Evolutionary conservation across 257 asterid genomes (phyloP), one percentile per base, ranked within the genome.

Genomic region (Capsicum pubescens): DNA sequence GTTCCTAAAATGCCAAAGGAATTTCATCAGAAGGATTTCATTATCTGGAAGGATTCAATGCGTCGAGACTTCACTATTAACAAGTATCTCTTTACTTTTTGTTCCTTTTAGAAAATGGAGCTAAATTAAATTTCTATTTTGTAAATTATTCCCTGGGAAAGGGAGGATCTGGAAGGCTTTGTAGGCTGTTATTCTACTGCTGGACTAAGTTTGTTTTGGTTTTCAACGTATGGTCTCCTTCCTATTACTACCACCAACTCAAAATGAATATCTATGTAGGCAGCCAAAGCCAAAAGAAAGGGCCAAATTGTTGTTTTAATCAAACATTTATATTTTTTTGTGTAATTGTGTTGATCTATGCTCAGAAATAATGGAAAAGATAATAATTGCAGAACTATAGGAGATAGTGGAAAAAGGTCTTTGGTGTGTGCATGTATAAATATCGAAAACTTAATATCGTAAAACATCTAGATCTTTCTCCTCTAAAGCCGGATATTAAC

Each of bases 51-150:
- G 85, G 87, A 94, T 85, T 87, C 93, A 90, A 87, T 91, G 93
- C 90, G 66, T 61, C 92, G 99, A 81, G 99, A 96, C 91, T 96
- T 94, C 86, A 96, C 99, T 39, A 90, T 96, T 79, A 96, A 96
- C 92, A 91, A 98, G 98, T 96, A 78, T 14, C 6, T 82, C 80
- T 82, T 3, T 66, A 67, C 9, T 32, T 67, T 50, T 54, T 66
- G 52, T 67, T 82, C 66, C 61, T 56, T 60, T 57, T 5, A 66
- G 67, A 80, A 46, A 19, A 56, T 57, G 69, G 71, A 80, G 69
- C 70, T 55, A 79, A 79, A 35, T 36, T 52, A 39, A 8, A 0
- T 69, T 69, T 39, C 14, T 42, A 17, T 42, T 39, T 15, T 69
- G 32, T 50, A 52, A 21, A 50, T 74, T 74, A 74, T 50, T 74